These are phyloP conservation scores for Nakazawaea ernobii DNA, from an alignment of 805 yeast genomes.

Conservation along the genomic window DNA sequence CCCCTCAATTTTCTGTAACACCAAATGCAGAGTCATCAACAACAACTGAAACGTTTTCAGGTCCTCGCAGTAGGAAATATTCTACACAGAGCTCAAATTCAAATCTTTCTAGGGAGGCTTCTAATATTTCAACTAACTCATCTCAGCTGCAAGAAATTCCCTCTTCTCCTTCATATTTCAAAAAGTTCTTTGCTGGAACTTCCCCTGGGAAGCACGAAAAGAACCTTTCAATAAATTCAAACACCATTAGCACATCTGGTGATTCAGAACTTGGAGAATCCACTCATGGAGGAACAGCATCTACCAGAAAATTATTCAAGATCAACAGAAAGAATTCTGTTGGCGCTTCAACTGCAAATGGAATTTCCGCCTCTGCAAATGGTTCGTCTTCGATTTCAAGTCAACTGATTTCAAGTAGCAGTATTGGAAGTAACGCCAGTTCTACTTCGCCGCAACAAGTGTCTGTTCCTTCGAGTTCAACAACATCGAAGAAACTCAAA, in stretches of 20 bases:
- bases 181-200: conserved; percentile 4
- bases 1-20: neutral
- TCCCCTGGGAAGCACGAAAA: conserved; percentile 8
- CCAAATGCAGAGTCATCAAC: neutral
- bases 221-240: conserved; percentile 1
- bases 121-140: neutral
- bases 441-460: neutral
- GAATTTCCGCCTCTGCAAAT: too few species aligned
- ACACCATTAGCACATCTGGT: conserved; percentile 1
- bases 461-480: neutral
- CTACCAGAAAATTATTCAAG: conserved; percentile 4
- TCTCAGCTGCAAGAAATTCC: conserved; percentile 1
- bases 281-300: neutral
- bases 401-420: neutral
- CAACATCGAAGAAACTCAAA: conserved; percentile 7
- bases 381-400: neutral
- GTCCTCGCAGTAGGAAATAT: neutral
- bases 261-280: neutral
- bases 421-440: conserved; percentile 1
- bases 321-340: conserved; percentile 5
- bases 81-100: conserved; percentile 6
- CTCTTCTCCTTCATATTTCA: conserved; percentile 9
- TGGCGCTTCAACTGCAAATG: neutral
- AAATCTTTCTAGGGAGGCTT: conserved; percentile 3
- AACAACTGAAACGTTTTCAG: neutral